These are phyloP conservation scores for Corymbia calophylla DNA, from an alignment of 441 rosid species.

Conservation along the genomic window DNA sequence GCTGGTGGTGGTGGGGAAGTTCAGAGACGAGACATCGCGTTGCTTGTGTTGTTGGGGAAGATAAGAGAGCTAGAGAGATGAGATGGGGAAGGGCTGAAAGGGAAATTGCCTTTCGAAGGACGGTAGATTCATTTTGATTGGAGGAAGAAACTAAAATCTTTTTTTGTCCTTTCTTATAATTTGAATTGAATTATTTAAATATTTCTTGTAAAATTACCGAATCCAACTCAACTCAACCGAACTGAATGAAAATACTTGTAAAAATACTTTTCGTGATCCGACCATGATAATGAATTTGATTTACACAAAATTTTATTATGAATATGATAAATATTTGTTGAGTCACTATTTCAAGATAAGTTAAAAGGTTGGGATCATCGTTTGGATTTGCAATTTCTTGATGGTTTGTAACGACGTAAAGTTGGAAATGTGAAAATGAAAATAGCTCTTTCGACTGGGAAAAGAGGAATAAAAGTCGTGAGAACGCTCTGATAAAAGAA, in stretches of 20 bases:
- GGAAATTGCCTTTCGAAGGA: neutral
- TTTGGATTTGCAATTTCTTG: neutral
- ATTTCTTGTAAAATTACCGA: fast-evolving
- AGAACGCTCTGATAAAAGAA: neutral
- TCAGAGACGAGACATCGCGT: neutral
- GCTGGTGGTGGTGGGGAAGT: neutral
- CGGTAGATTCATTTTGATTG: neutral
- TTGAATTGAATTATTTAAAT: neutral
- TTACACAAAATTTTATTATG: neutral
- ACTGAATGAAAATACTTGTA: neutral
- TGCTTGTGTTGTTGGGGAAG: neutral
- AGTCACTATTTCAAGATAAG: too few relatives aligned
- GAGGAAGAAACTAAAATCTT: neutral
- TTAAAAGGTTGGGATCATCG: too few relatives aligned
- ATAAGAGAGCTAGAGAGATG: neutral
- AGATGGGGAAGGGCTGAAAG: neutral
- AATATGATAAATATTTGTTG: too few relatives aligned
- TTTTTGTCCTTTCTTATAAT: neutral
- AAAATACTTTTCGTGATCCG: neutral
- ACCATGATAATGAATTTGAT: neutral
- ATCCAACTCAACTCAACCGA: neutral
- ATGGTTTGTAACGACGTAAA: too few relatives aligned
- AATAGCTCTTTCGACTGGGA: neutral
- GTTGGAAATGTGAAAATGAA: neutral
- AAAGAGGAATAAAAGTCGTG: neutral